Percentiles rank a stretch among this genome's conserved stretches.
Evolutionary conservation across 2,329 filamentous ascomycete genomes (phyloP).

Genomic region (Bipolaris zeicola): DNA sequence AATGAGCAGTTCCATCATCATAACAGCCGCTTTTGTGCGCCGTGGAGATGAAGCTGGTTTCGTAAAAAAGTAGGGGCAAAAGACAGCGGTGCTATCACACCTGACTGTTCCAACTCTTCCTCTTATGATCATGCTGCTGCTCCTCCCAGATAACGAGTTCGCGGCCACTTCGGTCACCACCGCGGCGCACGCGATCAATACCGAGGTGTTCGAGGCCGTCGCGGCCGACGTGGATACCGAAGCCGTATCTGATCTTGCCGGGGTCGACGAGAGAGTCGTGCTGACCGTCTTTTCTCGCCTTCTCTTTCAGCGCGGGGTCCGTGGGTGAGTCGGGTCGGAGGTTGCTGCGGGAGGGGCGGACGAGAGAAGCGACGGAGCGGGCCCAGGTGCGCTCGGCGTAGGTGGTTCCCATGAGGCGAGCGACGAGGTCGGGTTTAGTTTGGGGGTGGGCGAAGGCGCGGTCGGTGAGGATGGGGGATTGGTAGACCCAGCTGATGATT

Average conservation of each 20-base stretch:
- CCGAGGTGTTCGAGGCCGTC: conserved; percentile 66
- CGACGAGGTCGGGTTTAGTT: conserved; percentile 71
- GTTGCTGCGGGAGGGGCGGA: conserved; percentile 38
- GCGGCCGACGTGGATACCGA: conserved; percentile 62
- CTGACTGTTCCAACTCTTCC: conserved; percentile 34
- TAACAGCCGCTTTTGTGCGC: neutral
- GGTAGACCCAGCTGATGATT: conserved; percentile 76
- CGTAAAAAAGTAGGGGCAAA: neutral
- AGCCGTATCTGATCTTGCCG: conserved; percentile 56
- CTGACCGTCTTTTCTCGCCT: conserved; percentile 15
- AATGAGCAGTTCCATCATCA: neutral
- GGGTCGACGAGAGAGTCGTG: conserved; percentile 33
- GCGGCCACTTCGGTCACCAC: conserved; percentile 38
- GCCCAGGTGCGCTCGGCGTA: conserved; percentile 51
- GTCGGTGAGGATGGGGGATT: conserved; percentile 73
- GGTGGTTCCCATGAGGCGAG: conserved; percentile 66
- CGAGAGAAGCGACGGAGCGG: conserved; percentile 34
- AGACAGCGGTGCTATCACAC: neutral
- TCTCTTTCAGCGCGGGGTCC: conserved; percentile 24
- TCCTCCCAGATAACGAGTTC: conserved; percentile 48
- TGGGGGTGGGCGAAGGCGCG: conserved; percentile 71
- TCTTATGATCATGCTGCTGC: conserved; percentile 31
- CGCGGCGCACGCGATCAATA: conserved; percentile 60
- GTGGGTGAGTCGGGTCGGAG: conserved; percentile 31
- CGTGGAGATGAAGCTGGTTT: no score